Conservation (phyloP, 169 alveolate genomes). For the Plasmodium adleri region DNA sequence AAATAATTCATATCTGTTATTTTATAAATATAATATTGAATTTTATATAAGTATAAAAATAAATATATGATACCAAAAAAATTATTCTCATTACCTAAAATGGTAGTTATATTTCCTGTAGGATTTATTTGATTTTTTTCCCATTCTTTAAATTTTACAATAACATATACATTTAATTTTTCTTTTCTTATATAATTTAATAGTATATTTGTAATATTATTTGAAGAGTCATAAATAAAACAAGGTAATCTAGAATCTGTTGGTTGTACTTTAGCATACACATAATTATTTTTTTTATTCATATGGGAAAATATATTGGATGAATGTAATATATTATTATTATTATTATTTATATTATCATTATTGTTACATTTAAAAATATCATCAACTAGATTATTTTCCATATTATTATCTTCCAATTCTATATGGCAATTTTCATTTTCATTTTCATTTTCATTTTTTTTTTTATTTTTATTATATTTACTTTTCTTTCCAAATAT, state of each 20-base stretch:
- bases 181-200: slow-evolving; percentile 37
- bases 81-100: slow-evolving; percentile 69
- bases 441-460: neutral
- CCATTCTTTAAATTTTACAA: slow-evolving; percentile 64
- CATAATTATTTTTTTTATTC: neutral
- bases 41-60: slow-evolving; percentile 54
- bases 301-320: no score
- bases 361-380: neutral
- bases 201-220: slow-evolving; percentile 8
- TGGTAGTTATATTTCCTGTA: slow-evolving; percentile 49
- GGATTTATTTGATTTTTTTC: slow-evolving; percentile 63
- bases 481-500: slow-evolving; percentile 25
- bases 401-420: neutral
- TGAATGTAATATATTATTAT: neutral
- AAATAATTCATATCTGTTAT: slow-evolving; percentile 36
- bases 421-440: neutral
- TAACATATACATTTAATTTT: slow-evolving; percentile 49
- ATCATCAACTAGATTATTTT: neutral
- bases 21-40: slow-evolving; percentile 44
- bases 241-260: slow-evolving; percentile 51
- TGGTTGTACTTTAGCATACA: slow-evolving; percentile 62
- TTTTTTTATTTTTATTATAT: slow-evolving; percentile 8
- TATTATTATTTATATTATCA: neutral
- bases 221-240: slow-evolving; percentile 41
- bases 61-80: slow-evolving; percentile 65